Percentiles rank a stretch among this genome's conserved stretches.
phyloP scores from a whole-genome alignment of 129 eudicot genomes.

The carrot (Daucus carota) region DH1_v3.0 NC_030386.2:28307001-28307500 shows the following conservation, averaged over 20 bases:
- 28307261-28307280: constrained; percentile 92
- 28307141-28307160: neutral
- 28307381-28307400: constrained; percentile 70
- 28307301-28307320: constrained; percentile 97
- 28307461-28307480: neutral
- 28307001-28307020: too few relatives aligned
- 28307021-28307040: neutral
- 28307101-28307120: too few relatives aligned
- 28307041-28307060: neutral
- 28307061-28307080: too few relatives aligned
- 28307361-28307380: constrained; percentile 78
- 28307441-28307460: neutral
- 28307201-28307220: neutral
- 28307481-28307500: neutral
- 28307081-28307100: neutral
- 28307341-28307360: constrained; percentile 86
- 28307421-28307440: neutral
- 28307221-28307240: neutral
- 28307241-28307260: constrained; percentile 36
- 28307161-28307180: neutral
- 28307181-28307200: neutral
- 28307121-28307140: neutral
- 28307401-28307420: constrained; percentile 99
- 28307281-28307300: constrained; percentile 92
- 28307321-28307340: constrained; percentile 98